phyloP scores from a whole-genome alignment of 2,329 filamentous ascomycete genomes.

The Aspergillus flavus region DNA sequence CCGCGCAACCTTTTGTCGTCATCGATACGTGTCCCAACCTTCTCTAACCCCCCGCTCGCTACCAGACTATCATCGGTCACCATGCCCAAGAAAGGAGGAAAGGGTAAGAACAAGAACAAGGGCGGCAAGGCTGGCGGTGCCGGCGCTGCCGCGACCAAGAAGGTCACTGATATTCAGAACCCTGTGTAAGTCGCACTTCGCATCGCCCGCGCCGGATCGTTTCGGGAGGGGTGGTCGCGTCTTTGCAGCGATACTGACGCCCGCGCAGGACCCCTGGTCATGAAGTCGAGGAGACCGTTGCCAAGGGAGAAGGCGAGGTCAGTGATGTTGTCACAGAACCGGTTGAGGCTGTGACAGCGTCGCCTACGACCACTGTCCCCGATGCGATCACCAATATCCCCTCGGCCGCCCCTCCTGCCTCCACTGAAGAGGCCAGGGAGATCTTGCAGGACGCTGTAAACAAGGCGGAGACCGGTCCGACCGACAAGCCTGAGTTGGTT shows the following conservation, averaged over 20 bases:
- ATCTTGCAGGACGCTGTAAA: conserved; percentile 11
- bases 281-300: conserved; percentile 25
- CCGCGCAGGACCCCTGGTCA: conserved; percentile 24
- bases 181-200: conserved; percentile 34
- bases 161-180: conserved; percentile 31
- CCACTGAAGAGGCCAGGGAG: conserved; percentile 6
- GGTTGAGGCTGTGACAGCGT: conserved; percentile 14
- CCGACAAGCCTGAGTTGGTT: conserved; percentile 2
- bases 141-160: conserved; percentile 24
- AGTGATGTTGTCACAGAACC: conserved; percentile 21
- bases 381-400: conserved; percentile 16
- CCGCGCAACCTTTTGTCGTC: conserved; percentile 6
- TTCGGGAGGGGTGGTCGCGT: neutral
- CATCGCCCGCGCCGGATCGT: neutral
- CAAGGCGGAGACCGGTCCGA: conserved; percentile 14
- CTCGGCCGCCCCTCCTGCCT: conserved; percentile 14
- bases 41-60: conserved; percentile 9
- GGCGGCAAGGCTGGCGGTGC: conserved; percentile 28
- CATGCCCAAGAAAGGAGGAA: conserved; percentile 41
- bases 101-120: conserved; percentile 32
- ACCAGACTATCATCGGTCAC: conserved; percentile 16
- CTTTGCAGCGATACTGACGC: neutral
- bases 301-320: conserved; percentile 23
- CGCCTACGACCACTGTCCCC: conserved; percentile 23
- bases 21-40: conserved; percentile 15